Conservation (phyloP, 1,284 basidiomycete species). For the Tilletia walkeri region DNA sequence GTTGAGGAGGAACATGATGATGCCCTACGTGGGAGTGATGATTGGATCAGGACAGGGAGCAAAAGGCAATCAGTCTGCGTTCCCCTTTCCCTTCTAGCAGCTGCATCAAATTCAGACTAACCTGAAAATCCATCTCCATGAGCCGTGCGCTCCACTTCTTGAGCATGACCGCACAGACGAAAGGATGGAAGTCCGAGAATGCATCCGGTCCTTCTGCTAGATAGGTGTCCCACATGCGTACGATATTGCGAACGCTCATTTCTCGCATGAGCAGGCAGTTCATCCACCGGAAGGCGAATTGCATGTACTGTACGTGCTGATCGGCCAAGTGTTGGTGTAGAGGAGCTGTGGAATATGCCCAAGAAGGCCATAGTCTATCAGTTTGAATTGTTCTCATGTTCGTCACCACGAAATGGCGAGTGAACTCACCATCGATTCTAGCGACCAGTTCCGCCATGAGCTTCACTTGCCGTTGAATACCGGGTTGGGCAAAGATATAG, state of each 20-base stretch:
- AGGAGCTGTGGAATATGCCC: slow-evolving; percentile 28
- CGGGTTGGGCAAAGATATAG: slow-evolving; percentile 54
- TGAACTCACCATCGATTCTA: slow-evolving; percentile 45
- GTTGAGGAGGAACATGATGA: slow-evolving; percentile 98
- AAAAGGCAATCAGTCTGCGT: neutral
- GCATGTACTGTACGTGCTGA: slow-evolving; percentile 55
- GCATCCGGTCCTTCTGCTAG: slow-evolving; percentile 54
- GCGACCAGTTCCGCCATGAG: slow-evolving; percentile 48
- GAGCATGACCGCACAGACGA: slow-evolving; percentile 53
- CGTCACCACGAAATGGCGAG: too few species aligned
- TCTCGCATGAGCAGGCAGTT: slow-evolving; percentile 56
- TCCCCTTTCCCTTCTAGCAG: too few species aligned
- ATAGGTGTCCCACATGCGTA: slow-evolving; percentile 55
- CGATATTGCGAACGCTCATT: slow-evolving; percentile 54
- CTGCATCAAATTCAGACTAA: neutral
- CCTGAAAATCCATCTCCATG: slow-evolving; percentile 52
- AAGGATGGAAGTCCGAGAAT: slow-evolving; percentile 53
- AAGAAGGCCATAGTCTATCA: too few species aligned
- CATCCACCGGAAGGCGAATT: slow-evolving; percentile 56
- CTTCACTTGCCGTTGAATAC: slow-evolving; percentile 51
- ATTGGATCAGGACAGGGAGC: slow-evolving; percentile 50
- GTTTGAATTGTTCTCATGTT: too few species aligned
- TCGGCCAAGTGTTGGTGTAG: slow-evolving; percentile 49
- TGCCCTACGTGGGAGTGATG: slow-evolving; percentile 62
- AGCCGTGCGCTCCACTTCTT: slow-evolving; percentile 50